Conservation (phyloP, 2,329 filamentous ascomycete species). For the Spiromastix sp. region DNA sequence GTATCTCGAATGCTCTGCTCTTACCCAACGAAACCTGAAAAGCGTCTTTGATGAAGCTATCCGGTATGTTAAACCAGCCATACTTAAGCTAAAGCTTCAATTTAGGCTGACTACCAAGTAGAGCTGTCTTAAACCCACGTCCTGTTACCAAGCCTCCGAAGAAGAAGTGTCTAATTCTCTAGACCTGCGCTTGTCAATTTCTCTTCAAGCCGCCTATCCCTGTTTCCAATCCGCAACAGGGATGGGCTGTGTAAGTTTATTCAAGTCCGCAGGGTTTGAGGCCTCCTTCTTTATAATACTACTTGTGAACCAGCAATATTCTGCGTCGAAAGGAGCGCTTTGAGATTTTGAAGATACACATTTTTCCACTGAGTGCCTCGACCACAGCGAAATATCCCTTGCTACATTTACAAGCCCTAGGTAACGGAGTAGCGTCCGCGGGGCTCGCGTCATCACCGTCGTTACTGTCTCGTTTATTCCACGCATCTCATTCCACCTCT, state of each 20-base stretch:
- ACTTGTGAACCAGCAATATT: too few species aligned
- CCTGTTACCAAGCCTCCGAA: constrained; percentile 34
- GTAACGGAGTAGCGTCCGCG: too few species aligned
- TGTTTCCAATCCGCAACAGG: background rate
- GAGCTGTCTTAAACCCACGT: constrained; percentile 38
- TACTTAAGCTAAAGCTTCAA: background rate
- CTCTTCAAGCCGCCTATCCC: background rate
- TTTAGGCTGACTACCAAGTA: constrained; percentile 12
- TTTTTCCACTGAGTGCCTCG: too few species aligned
- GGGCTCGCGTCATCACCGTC: too few species aligned
- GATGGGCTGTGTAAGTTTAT: background rate
- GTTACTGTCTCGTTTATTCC: too few species aligned
- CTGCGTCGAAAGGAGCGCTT: too few species aligned
- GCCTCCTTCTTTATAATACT: too few species aligned
- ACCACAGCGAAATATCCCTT: too few species aligned
- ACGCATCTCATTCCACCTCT: too few species aligned
- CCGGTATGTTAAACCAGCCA: constrained; percentile 50
- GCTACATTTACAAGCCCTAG: too few species aligned
- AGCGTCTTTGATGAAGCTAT: constrained; percentile 98
- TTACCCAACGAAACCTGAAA: constrained; percentile 95
- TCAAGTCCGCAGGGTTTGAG: background rate
- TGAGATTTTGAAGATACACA: too few species aligned
- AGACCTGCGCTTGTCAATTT: constrained; percentile 14
- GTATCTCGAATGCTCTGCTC: constrained; percentile 93
- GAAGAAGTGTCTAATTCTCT: constrained; percentile 38